Evolutionary conservation across 352 stramenopile genomes (phyloP).

Genomic region (Globisporangium nodosum): DNA sequence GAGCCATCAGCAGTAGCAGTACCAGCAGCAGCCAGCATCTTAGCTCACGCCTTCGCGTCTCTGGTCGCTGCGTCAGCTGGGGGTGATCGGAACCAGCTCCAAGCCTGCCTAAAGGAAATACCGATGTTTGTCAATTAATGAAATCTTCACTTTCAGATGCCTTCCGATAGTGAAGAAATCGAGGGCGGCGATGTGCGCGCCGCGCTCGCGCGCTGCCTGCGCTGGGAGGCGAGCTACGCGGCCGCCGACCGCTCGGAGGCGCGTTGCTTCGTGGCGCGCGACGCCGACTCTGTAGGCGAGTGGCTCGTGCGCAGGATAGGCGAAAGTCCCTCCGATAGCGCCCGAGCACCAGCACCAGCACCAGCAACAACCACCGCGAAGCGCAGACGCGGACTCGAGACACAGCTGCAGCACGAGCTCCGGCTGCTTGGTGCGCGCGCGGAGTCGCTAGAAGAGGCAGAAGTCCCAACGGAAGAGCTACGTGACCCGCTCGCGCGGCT

Average conservation of each 20-base stretch:
- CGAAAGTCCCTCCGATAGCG: too few species aligned
- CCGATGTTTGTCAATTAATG: too few species aligned
- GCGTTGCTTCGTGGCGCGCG: constrained; percentile 45
- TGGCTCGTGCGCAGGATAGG: constrained; percentile 27
- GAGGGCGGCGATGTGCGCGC: constrained; percentile 26
- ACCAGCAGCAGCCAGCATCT: too few species aligned
- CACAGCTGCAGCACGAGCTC: constrained; percentile 37
- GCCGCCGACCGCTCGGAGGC: constrained; percentile 30
- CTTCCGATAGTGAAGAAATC: neutral
- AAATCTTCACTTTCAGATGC: neutral
- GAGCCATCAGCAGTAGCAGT: too few species aligned
- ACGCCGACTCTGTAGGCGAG: constrained; percentile 21
- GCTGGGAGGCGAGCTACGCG: constrained; percentile 48
- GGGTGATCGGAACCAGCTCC: too few species aligned
- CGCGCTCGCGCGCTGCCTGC: constrained; percentile 25
- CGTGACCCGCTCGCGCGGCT: constrained; percentile 19
- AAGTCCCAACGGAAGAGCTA: too few species aligned
- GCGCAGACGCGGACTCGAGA: constrained; percentile 24
- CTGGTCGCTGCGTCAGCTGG: too few species aligned
- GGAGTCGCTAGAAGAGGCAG: too few species aligned
- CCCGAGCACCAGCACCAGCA: neutral
- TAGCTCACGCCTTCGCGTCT: too few species aligned
- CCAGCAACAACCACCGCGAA: neutral
- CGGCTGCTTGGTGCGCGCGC: too few species aligned
- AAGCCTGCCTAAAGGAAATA: too few species aligned